phyloP scores from a whole-genome alignment of 345 rosid species.

The Reutealis trisperma region DNA sequence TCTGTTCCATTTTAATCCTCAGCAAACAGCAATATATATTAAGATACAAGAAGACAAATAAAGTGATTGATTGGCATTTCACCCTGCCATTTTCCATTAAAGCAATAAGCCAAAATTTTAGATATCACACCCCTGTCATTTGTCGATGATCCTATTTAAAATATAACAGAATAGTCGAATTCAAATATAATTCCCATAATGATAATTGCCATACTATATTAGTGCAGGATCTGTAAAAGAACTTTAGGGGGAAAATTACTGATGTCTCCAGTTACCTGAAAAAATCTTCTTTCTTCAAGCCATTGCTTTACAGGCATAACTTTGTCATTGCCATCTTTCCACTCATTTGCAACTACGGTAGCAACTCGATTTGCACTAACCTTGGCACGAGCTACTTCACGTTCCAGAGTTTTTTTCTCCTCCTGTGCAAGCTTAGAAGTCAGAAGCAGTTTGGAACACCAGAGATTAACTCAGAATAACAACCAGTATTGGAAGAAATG shows the following conservation, averaged over 20 bases:
- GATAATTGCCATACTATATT: not conserved
- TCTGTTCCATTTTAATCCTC: not conserved
- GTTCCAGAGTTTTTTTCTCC: conserved; percentile 47
- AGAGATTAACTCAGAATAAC: not conserved
- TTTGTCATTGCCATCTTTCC: conserved; percentile 57
- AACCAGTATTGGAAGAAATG: not conserved
- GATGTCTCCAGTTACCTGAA: conserved; percentile 34
- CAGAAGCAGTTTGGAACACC: conserved; percentile 20
- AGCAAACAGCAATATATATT: not conserved
- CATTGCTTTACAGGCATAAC: conserved; percentile 56
- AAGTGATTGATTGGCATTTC: not conserved
- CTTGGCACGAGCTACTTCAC: conserved; percentile 55
- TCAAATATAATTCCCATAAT: not conserved
- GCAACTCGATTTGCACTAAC: conserved; percentile 53
- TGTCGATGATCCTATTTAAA: not conserved
- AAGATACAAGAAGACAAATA: not conserved
- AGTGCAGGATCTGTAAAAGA: not conserved
- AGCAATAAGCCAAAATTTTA: not conserved
- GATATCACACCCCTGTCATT: not conserved
- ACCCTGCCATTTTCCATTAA: not conserved
- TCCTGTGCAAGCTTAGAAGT: conserved; percentile 36
- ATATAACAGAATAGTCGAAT: not conserved
- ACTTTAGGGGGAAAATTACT: not conserved
- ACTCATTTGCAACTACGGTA: conserved; percentile 55
- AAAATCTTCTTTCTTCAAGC: conserved; percentile 50